Conservation (phyloP, 495 filamentous ascomycete genomes). For the Annulohypoxylon maeteangense region DNA sequence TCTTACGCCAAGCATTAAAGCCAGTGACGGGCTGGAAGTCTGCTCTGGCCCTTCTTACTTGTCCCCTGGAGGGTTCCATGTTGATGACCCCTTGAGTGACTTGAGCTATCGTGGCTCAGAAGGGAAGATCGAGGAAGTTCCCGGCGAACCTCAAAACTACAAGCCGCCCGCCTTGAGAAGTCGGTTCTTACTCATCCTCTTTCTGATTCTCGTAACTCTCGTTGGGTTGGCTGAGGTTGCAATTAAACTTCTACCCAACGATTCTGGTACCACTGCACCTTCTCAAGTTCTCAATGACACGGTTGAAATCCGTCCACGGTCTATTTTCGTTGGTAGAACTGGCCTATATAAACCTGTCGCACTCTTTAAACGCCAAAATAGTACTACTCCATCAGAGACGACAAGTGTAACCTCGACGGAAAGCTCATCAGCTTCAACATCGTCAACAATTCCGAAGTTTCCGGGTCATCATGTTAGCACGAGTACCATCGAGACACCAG, state of each 20-base stretch:
- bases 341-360: neutral
- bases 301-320: conserved; percentile 25
- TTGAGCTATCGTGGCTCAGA: conserved; percentile 40
- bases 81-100: conserved; percentile 32
- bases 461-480: neutral
- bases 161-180: conserved; percentile 33
- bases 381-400: neutral
- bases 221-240: conserved; percentile 35
- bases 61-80: conserved; percentile 21
- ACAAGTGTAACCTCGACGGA: conserved; percentile 1
- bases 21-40: conserved; percentile 41
- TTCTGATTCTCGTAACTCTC: conserved; percentile 26
- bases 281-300: conserved; percentile 20
- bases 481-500: neutral
- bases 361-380: conserved; percentile 29
- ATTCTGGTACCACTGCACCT: conserved; percentile 1
- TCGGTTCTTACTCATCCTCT: conserved; percentile 23
- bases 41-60: neutral
- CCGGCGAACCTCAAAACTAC: conserved; percentile 27
- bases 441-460: neutral
- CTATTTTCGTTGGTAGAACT: neutral
- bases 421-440: neutral
- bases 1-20: conserved; percentile 30
- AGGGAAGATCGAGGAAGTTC: conserved; percentile 20
- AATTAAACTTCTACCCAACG: conserved; percentile 39